phyloP scores from a whole-genome alignment of 108 stramenopile species.

The Ochromonas danica region DNA sequence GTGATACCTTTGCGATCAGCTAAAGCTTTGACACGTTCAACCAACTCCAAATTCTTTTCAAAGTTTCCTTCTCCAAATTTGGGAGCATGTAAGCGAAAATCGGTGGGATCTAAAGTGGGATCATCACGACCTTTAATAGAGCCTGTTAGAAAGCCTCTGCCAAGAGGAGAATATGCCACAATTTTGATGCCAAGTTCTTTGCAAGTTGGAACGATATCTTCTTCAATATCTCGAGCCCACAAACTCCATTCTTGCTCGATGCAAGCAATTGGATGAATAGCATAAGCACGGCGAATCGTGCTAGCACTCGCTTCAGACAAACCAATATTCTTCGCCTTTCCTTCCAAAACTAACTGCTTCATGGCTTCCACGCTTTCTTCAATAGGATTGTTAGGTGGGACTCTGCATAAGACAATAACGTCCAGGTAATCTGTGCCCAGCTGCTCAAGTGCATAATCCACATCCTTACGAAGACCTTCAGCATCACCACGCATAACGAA shows the following conservation, averaged over 20 bases:
- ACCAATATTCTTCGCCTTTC: constrained; percentile 44
- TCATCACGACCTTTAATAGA: not conserved
- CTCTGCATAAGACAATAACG: constrained; percentile 47
- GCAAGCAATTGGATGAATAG: constrained; percentile 34
- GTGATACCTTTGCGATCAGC: constrained; percentile 22
- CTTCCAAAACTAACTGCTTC: constrained; percentile 47
- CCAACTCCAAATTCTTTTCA: not conserved
- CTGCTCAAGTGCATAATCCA: constrained; percentile 41
- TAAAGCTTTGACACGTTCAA: not conserved
- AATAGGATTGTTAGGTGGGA: constrained; percentile 1
- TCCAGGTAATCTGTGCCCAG: constrained; percentile 47
- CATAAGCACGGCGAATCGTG: constrained; percentile 40
- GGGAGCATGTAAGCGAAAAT: not conserved
- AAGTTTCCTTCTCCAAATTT: constrained; percentile 17
- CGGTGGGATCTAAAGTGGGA: not conserved
- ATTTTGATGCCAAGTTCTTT: constrained; percentile 48
- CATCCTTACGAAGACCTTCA: constrained; percentile 5
- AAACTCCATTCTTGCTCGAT: constrained; percentile 55
- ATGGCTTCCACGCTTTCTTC: not conserved
- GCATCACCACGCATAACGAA: not conserved
- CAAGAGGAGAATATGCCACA: constrained; percentile 54
- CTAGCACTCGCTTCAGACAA: constrained; percentile 40
- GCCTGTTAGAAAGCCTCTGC: constrained; percentile 29
- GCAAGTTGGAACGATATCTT: constrained; percentile 50
- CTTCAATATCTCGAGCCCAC: constrained; percentile 45